These are phyloP conservation scores for Lycium ferocissimum DNA, from an alignment of 257 asterid genomes.

Conservation along the genomic window DNA sequence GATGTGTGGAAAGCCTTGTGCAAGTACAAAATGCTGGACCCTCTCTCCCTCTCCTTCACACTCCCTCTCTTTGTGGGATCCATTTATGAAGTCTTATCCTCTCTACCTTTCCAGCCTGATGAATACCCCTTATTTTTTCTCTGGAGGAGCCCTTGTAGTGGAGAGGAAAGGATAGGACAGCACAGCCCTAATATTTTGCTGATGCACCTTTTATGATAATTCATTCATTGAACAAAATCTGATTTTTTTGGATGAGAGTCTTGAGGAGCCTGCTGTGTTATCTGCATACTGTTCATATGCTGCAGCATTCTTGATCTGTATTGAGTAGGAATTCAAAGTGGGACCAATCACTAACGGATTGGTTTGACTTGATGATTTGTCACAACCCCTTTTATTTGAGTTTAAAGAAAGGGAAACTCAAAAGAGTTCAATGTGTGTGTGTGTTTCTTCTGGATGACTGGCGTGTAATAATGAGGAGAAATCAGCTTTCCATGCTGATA, in stretches of 20 bases:
- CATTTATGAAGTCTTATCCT: slow-evolving; percentile 28
- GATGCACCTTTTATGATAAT: slow-evolving; percentile 30
- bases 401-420: slow-evolving; percentile 30
- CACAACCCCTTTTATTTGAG: slow-evolving; percentile 35
- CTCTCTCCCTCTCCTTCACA: not conserved
- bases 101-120: slow-evolving; percentile 17
- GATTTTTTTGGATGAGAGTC: slow-evolving; percentile 37
- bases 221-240: slow-evolving; percentile 29
- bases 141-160: slow-evolving; percentile 10
- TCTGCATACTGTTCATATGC: slow-evolving; percentile 26
- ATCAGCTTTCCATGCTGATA: slow-evolving; percentile 24
- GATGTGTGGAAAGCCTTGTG: slow-evolving; percentile 42
- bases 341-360: slow-evolving; percentile 32
- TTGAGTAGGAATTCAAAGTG: slow-evolving; percentile 35
- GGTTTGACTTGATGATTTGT: slow-evolving; percentile 38
- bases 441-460: not conserved
- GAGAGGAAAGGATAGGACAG: not conserved
- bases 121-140: slow-evolving; percentile 28
- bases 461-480: slow-evolving; percentile 31
- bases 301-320: slow-evolving; percentile 38
- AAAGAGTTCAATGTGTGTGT: not conserved
- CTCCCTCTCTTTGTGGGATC: slow-evolving; percentile 37
- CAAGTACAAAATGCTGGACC: slow-evolving; percentile 50
- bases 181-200: not conserved
- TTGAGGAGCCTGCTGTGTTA: slow-evolving; percentile 32